Evolutionary conservation across 2,329 filamentous ascomycete genomes (phyloP).

Genomic region (Fulvia fulva): DNA sequence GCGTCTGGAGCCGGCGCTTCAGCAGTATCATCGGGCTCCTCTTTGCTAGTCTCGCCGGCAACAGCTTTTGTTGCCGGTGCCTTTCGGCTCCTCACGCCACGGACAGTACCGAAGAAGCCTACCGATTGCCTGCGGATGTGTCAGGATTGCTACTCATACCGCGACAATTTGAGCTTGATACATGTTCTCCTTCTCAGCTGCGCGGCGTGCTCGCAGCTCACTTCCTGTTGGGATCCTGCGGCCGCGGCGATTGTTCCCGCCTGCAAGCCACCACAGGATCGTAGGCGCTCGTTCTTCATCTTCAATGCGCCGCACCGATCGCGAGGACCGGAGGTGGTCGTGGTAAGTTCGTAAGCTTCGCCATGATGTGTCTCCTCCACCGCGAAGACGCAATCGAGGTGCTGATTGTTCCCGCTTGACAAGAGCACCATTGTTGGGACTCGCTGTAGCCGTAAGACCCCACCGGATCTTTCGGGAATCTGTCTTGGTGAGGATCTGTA

Average conservation of each 20-base stretch:
- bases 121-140: neutral
- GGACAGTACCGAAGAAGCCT: neutral
- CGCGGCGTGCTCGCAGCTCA: neutral
- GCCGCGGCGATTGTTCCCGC: neutral
- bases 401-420: neutral
- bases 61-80: neutral
- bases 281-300: neutral
- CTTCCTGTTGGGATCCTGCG: slow-evolving; percentile 1
- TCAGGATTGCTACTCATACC: neutral
- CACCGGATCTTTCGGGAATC: neutral
- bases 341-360: neutral
- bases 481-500: neutral
- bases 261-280: slow-evolving; percentile 1
- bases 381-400: neutral
- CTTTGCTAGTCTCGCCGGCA: neutral
- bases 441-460: neutral
- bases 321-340: neutral
- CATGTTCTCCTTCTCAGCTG: slow-evolving; percentile 1
- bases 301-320: neutral
- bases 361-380: neutral
- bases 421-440: neutral
- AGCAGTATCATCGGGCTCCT: neutral
- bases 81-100: neutral
- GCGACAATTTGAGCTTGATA: neutral
- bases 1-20: neutral